phyloP scores from a whole-genome alignment of 805 yeast genomes.

The Metschnikowia santaceciliae region DNA sequence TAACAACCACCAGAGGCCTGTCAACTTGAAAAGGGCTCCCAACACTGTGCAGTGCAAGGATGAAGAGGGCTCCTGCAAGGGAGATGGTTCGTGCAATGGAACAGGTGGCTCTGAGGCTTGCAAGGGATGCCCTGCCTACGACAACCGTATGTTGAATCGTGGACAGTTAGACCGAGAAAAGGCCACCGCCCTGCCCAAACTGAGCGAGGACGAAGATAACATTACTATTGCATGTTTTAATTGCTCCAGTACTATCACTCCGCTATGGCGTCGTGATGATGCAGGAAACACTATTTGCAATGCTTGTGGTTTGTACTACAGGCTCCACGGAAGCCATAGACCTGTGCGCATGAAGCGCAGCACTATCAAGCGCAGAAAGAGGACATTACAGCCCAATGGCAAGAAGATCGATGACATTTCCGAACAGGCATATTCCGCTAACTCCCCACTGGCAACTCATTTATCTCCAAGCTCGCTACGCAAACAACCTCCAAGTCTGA shows the following conservation, averaged over 20 bases:
- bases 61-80: constrained; percentile 61
- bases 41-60: constrained; percentile 41
- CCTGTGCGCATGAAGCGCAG: constrained; percentile 72
- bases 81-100: constrained; percentile 80
- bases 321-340: constrained; percentile 71
- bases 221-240: constrained; percentile 75
- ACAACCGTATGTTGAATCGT: constrained; percentile 52
- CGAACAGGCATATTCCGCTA: neutral
- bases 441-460: neutral
- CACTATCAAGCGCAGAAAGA: constrained; percentile 70
- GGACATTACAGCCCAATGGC: constrained; percentile 26
- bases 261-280: constrained; percentile 82
- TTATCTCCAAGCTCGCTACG: neutral
- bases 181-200: constrained; percentile 8
- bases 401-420: neutral
- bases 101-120: constrained; percentile 83
- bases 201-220: constrained; percentile 28
- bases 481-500: neutral
- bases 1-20: constrained; percentile 62
- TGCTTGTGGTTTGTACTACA: constrained; percentile 79
- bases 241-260: constrained; percentile 82
- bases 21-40: constrained; percentile 57
- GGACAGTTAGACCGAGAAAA: constrained; percentile 1
- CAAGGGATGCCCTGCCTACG: constrained; percentile 78
- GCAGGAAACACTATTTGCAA: constrained; percentile 81